Evolutionary conservation across 2,329 filamentous ascomycete genomes (phyloP), one percentile per base, ranked within the genome.

Genomic region (Teratosphaeria gauchensis): DNA sequence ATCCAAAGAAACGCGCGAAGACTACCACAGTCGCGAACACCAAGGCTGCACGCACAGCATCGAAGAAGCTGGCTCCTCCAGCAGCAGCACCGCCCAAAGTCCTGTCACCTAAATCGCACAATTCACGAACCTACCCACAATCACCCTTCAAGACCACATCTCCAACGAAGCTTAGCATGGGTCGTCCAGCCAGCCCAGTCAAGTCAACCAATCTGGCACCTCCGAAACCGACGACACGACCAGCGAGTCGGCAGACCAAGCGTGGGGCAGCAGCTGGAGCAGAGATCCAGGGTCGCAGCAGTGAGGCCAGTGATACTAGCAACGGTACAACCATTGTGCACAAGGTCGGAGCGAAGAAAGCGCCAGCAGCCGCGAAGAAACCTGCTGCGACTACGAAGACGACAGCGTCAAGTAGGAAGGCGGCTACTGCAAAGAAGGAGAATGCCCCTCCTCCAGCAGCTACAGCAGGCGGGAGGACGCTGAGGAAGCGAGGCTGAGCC

Each of bases 91-190:
- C 35, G n/a, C 24, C 35, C 9, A 51, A 31, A 71, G 82, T 95
- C 42, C 79, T 95, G 2, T 95, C 91, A 1, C 90, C 90, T 1
- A 87, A 89, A 56, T 92, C 89, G 0, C 86, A 87, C 59, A 95
- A 95, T 69, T 88, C 88, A 5, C 84, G 89, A 56, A 80, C 88
- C 16, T 76, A 82, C 24, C 82, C 82, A 21, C 82, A 84, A 54
- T 82, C 81, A 1, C 81, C 80, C 1, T 67, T 80, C 58, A 79
- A 67, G 72, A 42, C 64, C 33, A 59, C 64, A 6, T 51, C 67
- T 1, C 82, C 83, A n/a, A 80, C 82, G 14, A 72, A 75, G 28
- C 86, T 87, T 68, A 2, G 78, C 80, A 58, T 76, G 77, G 82
- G 1, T 81, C 82, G 28, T 81, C 84, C 28, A 76, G 79, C 16